Evolutionary conservation across 2,329 filamentous ascomycete genomes (phyloP).

Genomic region (Hypomyces rosellus): DNA sequence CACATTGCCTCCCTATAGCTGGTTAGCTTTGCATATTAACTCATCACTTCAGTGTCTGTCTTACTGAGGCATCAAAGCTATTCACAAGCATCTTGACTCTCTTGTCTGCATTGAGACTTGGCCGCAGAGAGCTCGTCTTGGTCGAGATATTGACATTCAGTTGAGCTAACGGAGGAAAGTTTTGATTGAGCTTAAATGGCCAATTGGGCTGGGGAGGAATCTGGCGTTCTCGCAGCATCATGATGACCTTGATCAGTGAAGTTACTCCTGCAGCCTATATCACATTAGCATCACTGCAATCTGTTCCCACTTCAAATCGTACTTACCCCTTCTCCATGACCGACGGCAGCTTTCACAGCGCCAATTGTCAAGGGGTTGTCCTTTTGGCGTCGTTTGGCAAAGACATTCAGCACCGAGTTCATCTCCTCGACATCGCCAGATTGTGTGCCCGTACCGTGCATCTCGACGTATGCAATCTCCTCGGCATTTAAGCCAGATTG

Average conservation of each 20-base stretch:
- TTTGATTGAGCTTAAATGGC: no score
- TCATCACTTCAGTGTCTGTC: not conserved
- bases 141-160: conserved; percentile 44
- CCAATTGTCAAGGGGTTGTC: conserved; percentile 55
- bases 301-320: no score
- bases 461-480: conserved; percentile 78
- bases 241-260: conserved; percentile 52
- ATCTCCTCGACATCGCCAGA: conserved; percentile 81
- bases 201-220: conserved; percentile 39
- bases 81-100: conserved; percentile 37
- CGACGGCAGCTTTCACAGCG: conserved; percentile 58
- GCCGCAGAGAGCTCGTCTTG: conserved; percentile 37
- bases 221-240: conserved; percentile 42
- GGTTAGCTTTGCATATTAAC: no score
- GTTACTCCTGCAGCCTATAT: conserved; percentile 35
- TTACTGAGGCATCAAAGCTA: conserved; percentile 44
- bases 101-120: conserved; percentile 13
- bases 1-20: conserved; percentile 44
- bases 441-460: conserved; percentile 88
- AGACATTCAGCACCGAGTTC: conserved; percentile 61
- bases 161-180: no score
- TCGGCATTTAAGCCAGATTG: conserved; percentile 71
- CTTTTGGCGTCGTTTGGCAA: conserved; percentile 38
- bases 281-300: no score
- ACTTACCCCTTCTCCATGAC: conserved; percentile 54